Percentiles rank a stretch among this genome's conserved stretches.
These are phyloP conservation scores for Xylaria multiplex DNA, from an alignment of 2,329 filamentous ascomycete genomes.

Conservation along the genomic window DNA sequence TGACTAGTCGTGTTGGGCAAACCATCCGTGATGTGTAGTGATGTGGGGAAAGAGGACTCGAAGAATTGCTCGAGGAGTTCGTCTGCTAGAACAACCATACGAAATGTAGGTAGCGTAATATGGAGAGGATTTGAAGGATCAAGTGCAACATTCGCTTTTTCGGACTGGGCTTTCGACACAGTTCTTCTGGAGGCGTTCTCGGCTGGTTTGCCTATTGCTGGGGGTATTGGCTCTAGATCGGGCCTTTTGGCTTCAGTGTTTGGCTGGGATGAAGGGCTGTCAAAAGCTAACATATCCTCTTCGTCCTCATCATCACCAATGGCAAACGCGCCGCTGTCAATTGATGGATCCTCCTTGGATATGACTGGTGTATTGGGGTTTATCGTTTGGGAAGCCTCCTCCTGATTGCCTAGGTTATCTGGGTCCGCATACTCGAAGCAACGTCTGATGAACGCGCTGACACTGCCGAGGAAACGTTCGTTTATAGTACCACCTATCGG, in stretches of 20 bases:
- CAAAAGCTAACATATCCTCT: conserved; percentile 70
- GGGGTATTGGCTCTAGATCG: conserved; percentile 53
- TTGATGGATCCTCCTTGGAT: conserved; percentile 43
- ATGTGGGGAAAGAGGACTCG: conserved; percentile 92
- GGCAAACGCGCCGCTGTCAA: conserved; percentile 67
- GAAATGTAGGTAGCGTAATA: conserved; percentile 96
- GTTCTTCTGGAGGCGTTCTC: conserved; percentile 47
- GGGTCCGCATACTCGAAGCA: conserved; percentile 99
- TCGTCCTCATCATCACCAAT: conserved; percentile 73
- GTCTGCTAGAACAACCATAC: conserved; percentile 97
- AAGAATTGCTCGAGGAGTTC: conserved; percentile 97
- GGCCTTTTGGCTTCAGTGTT: conserved; percentile 54
- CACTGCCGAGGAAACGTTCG: conserved; percentile 89
- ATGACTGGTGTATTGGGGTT: conserved; percentile 40
- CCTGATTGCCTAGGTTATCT: conserved; percentile 75
- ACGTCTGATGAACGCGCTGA: conserved; percentile 93
- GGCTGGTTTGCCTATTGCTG: conserved; percentile 43
- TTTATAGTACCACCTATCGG: conserved; percentile 71
- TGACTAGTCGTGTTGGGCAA: conserved; percentile 54
- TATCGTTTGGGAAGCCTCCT: conserved; percentile 47
- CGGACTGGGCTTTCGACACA: conserved; percentile 72
- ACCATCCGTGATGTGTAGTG: conserved; percentile 85
- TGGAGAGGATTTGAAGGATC: conserved; percentile 93
- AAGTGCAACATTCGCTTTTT: conserved; percentile 87
- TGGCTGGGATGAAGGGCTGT: conserved; percentile 57